Evolutionary conservation across 2,329 filamentous ascomycete species (phyloP).

Genomic region (Lecanosticta acicola): DNA sequence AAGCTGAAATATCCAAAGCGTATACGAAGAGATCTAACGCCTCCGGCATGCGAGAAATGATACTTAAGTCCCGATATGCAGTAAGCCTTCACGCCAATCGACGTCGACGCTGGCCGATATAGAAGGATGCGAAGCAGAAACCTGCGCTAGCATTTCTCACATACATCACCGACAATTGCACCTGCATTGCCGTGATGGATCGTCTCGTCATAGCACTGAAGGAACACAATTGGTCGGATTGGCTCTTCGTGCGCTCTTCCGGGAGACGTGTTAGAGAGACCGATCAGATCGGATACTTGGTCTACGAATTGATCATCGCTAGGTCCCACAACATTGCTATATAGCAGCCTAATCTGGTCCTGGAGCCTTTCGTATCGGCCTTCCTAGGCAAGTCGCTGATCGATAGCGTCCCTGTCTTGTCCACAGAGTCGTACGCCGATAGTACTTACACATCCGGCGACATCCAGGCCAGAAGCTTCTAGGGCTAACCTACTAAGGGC

Average conservation of each 20-base stretch:
- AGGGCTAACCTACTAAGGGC: neutral
- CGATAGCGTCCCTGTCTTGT: neutral
- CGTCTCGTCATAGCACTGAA: neutral
- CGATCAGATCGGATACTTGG: neutral
- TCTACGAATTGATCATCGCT: neutral
- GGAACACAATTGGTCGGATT: neutral
- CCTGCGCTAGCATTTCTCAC: neutral
- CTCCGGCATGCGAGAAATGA: neutral
- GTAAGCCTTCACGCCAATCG: neutral
- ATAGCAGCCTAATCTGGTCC: neutral
- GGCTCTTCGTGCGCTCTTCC: neutral
- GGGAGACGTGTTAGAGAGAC: neutral
- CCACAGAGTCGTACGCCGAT: neutral
- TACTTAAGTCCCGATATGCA: neutral
- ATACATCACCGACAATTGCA: neutral
- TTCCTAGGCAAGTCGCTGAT: neutral
- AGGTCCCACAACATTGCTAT: neutral
- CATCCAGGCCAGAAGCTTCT: neutral
- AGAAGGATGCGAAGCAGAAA: neutral
- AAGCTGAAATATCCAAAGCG: too few relatives aligned
- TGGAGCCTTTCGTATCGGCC: neutral
- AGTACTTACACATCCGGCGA: neutral
- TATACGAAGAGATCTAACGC: too few relatives aligned
- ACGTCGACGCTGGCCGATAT: neutral
- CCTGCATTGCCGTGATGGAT: neutral